These are phyloP conservation scores for Phytophthora podocarpi DNA, from an alignment of 352 stramenopile species.

Conservation along the genomic window DNA sequence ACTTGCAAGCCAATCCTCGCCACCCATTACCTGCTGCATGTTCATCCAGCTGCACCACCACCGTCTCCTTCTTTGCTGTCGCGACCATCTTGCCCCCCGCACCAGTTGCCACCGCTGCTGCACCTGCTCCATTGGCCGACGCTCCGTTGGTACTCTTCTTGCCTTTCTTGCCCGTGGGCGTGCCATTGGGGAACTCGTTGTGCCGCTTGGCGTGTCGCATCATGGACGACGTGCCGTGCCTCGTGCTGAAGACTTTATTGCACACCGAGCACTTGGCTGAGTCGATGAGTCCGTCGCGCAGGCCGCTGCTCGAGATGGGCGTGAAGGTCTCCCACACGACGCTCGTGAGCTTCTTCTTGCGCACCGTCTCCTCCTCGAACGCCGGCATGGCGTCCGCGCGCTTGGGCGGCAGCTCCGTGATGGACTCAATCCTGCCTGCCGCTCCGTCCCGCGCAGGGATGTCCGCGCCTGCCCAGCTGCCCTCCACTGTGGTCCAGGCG, in stretches of 20 bases:
- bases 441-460: conserved; percentile 18
- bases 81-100: conserved; percentile 49
- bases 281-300: conserved; percentile 72
- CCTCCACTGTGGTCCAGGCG: conserved; percentile 28
- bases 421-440: conserved; percentile 44
- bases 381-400: conserved; percentile 48
- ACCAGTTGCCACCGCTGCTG: not conserved
- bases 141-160: conserved; percentile 52
- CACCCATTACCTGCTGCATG: conserved; percentile 56
- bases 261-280: conserved; percentile 78
- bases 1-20: not conserved
- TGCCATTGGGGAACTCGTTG: conserved; percentile 67
- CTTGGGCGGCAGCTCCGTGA: conserved; percentile 54
- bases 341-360: conserved; percentile 86
- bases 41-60: conserved; percentile 55
- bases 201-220: conserved; percentile 85
- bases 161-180: conserved; percentile 48
- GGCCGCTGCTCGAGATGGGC: conserved; percentile 62
- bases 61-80: conserved; percentile 49
- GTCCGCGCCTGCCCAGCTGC: conserved; percentile 24
- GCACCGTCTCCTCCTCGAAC: conserved; percentile 66
- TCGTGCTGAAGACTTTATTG: conserved; percentile 79
- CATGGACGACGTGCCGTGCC: conserved; percentile 84
- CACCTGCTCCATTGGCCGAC: conserved; percentile 19
- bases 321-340: conserved; percentile 86